A percentile compares a stretch with the other conserved stretches of the same genome.
These are phyloP conservation scores for Phytophthora sansomeana DNA, from an alignment of 352 stramenopile genomes.

Conservation along the genomic window DNA sequence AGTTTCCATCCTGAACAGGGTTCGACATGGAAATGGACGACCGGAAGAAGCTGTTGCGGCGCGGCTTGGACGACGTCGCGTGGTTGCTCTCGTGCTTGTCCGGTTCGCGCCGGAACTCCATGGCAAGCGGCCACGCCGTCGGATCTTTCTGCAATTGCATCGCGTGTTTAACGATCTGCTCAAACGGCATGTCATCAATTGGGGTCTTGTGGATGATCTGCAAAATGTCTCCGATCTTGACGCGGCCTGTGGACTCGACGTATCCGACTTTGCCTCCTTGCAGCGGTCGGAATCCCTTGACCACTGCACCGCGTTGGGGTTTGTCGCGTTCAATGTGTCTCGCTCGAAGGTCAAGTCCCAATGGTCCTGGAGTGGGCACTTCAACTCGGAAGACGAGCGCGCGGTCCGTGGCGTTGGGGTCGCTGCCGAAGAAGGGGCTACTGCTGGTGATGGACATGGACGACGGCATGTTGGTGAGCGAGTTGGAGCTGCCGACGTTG, in stretches of 20 bases:
- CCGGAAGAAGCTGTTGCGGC: conserved; percentile 81
- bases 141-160: conserved; percentile 77
- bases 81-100: conserved; percentile 41
- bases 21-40: conserved; percentile 72
- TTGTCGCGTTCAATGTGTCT: conserved; percentile 79
- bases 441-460: conserved; percentile 50
- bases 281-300: conserved; percentile 81
- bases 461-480: conserved; percentile 48
- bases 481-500: conserved; percentile 39
- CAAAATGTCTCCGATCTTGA: conserved; percentile 81
- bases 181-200: conserved; percentile 87
- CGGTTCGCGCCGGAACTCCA: conserved; percentile 81
- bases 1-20: conserved; percentile 74
- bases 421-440: conserved; percentile 64
- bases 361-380: conserved; percentile 68
- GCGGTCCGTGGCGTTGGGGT: conserved; percentile 61
- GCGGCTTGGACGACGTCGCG: conserved; percentile 40
- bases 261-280: conserved; percentile 60
- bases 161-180: conserved; percentile 83
- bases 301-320: conserved; percentile 75
- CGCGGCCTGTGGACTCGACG: conserved; percentile 78
- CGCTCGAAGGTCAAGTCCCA: conserved; percentile 78
- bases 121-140: conserved; percentile 69
- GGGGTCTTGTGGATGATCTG: conserved; percentile 80
- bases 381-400: conserved; percentile 79